Evolutionary conservation across 805 yeast genomes (phyloP).

Genomic region (Tetrapisispora arboricola): DNA sequence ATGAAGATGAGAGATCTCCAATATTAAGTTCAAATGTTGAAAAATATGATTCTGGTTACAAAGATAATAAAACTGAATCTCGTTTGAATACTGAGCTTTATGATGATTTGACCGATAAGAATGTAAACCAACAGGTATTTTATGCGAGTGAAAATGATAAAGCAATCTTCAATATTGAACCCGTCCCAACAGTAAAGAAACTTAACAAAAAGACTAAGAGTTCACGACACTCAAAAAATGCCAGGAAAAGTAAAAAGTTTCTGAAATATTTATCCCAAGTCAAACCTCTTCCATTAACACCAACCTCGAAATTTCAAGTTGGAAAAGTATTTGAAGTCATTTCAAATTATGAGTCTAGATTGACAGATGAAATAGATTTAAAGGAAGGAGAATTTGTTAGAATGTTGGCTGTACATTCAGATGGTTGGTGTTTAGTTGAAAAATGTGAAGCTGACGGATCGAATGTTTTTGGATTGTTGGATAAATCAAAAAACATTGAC

Average conservation of each 20-base stretch:
- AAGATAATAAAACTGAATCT: not conserved
- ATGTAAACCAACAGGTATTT: not conserved
- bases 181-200: constrained; percentile 5
- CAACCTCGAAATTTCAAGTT: constrained; percentile 5
- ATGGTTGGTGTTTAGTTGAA: constrained; percentile 37
- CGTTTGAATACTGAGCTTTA: not conserved
- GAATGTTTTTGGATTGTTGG: not conserved
- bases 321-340: constrained; percentile 15
- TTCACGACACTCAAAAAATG: constrained; percentile 7
- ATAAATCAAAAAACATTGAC: constrained; percentile 3
- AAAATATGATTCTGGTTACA: not conserved
- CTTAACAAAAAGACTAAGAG: not conserved
- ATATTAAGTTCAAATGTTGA: constrained; percentile 9
- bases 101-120: not conserved
- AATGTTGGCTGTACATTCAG: constrained; percentile 33
- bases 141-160: not conserved
- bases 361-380: constrained; percentile 31
- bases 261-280: constrained; percentile 9
- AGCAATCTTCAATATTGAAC: constrained; percentile 2
- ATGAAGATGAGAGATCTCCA: constrained; percentile 18
- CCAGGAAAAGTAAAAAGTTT: constrained; percentile 10
- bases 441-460: constrained; percentile 24
- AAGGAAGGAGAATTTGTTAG: constrained; percentile 26
- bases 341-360: constrained; percentile 21
- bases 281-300: constrained; percentile 20